Conservation (phyloP, 306 rosid genomes). For the Rosa multiflora region DNA sequence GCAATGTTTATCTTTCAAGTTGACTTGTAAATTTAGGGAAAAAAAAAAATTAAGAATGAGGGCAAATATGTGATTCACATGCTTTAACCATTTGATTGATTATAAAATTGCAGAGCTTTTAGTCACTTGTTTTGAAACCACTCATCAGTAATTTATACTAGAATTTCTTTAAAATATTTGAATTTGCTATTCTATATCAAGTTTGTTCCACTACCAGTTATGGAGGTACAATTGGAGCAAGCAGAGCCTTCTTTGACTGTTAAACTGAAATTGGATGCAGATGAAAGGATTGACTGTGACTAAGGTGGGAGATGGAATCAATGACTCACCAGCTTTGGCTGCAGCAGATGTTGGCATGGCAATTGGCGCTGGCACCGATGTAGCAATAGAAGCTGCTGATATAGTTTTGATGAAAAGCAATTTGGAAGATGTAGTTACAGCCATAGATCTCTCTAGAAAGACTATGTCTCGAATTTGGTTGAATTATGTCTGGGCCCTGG, state of each 20-base stretch:
- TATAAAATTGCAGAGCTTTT: neutral
- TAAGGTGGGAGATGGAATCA: constrained; percentile 94
- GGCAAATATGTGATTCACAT: neutral
- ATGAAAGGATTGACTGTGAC: constrained; percentile 69
- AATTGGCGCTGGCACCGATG: constrained; percentile 92
- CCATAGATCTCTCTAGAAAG: constrained; percentile 78
- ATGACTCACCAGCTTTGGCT: constrained; percentile 88
- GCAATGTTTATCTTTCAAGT: neutral
- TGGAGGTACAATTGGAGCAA: neutral
- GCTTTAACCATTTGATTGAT: neutral
- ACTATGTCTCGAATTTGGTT: constrained; percentile 82
- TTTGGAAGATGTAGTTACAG: constrained; percentile 93
- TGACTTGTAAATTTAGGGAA: neutral
- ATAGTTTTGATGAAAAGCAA: constrained; percentile 80
- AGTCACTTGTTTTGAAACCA: neutral
- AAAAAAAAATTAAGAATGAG: neutral
- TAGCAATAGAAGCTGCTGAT: constrained; percentile 93
- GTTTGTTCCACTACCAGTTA: neutral
- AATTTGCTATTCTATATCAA: neutral
- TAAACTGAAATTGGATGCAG: constrained; percentile 52
- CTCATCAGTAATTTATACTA: neutral
- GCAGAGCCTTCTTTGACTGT: constrained; percentile 12
- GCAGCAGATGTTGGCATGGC: constrained; percentile 99
- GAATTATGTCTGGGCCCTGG: constrained; percentile 94
- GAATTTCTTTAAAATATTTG: neutral